Evolutionary conservation across 345 rosid genomes (phyloP).

Genomic region (Reutealis trisperma): DNA sequence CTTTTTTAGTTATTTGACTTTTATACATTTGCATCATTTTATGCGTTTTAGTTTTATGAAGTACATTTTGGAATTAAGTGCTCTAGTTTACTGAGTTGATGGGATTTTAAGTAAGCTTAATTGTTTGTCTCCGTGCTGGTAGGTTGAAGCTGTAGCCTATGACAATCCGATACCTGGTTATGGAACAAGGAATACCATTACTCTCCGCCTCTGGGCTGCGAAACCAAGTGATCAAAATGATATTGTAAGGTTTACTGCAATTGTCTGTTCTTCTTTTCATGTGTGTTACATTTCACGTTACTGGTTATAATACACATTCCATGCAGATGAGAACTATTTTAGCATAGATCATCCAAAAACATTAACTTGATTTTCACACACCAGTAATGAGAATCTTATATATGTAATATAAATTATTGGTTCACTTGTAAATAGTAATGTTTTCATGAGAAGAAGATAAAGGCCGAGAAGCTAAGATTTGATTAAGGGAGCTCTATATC

Average conservation of each 20-base stretch:
- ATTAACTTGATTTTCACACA: background rate
- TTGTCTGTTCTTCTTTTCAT: background rate
- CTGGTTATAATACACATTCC: background rate
- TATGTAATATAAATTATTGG: background rate
- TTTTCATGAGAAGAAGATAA: background rate
- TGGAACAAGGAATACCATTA: slow-evolving; percentile 52
- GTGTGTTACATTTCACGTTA: background rate
- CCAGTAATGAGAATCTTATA: background rate
- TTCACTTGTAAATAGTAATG: background rate
- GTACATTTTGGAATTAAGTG: background rate
- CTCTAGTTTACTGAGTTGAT: background rate
- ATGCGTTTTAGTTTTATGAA: background rate
- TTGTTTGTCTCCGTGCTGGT: slow-evolving; percentile 16
- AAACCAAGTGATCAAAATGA: slow-evolving; percentile 47
- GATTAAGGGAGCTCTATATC: background rate
- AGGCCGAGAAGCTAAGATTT: background rate
- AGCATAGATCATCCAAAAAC: background rate
- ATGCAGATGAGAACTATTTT: background rate
- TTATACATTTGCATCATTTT: background rate
- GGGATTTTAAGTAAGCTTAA: background rate
- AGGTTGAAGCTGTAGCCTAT: slow-evolving; percentile 58
- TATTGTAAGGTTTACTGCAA: slow-evolving; percentile 35
- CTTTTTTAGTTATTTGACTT: background rate
- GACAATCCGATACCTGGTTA: slow-evolving; percentile 58
- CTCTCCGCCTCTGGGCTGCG: slow-evolving; percentile 56